Evolutionary conservation across 305 asterid genomes (phyloP), one percentile per base, ranked within the genome.

Genomic region (Ajuga reptans): DNA sequence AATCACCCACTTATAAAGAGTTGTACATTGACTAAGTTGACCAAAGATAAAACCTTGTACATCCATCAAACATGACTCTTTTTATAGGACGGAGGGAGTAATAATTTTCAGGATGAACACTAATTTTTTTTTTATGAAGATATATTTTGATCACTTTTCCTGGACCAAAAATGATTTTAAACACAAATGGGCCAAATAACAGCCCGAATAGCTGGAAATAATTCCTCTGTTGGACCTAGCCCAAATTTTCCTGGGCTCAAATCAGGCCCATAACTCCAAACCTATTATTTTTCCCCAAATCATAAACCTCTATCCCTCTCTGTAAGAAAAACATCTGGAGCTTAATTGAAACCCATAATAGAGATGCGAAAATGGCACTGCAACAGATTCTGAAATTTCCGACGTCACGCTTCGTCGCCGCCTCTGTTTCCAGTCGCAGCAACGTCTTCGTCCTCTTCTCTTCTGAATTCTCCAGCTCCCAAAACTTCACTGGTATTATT

Each of bases 381-480:
- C 83, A 73, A 8, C 89, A 74, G 75, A 61, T 83, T 75, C 74
- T 86, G 79, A 81, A 66, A 84, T 64, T 71, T 51, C 80, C 84
- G 50, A 9, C 80, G 9, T 82, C 84, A 50, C 82, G 84, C 54
- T 71, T 33, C 76, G 63, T 47, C 55, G 71, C 58, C 39, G 75
- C 71, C 64, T 72, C 69, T 29, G 41, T 64, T 68, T 76, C 76
- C 33, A 79, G 64, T 64, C 46, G 63, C 76, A 56, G 66, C 76
- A 77, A 64, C 66, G 71, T 39, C 33, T 70, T 66, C 60, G 31
- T 66, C 52, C 53, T 73, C 64, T 82, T 69, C 77, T 66, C 82
- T 51, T 65, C 82, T 67, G 78, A 79, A 78, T 68, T 29, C 5
- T 29, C 61, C 62, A 64, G 36, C 42, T 3, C 78, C 42, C 61